Evolutionary conservation across 768 basidiomycete genomes (phyloP).

Genomic region (Hypholoma sublateritium): DNA sequence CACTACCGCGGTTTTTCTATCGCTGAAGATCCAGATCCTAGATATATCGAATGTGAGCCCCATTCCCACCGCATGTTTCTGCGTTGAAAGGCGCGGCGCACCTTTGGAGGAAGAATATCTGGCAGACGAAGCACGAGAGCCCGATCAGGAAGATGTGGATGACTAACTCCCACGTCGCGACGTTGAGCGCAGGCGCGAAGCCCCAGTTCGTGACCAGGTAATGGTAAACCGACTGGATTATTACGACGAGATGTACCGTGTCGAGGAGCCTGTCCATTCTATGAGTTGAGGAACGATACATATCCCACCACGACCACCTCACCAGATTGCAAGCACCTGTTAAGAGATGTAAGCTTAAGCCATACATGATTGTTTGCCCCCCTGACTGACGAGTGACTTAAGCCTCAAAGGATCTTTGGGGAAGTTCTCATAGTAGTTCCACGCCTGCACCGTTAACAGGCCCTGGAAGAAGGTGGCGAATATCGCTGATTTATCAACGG

Average conservation of each 20-base stretch:
- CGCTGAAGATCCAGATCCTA: constrained; percentile 12
- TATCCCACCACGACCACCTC: too few relatives aligned
- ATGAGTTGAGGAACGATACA: too few relatives aligned
- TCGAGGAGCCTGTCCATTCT: constrained; percentile 9
- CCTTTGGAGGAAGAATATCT: constrained; percentile 17
- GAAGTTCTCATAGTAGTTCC: constrained; percentile 14
- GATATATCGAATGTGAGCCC: too few relatives aligned
- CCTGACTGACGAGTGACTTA: constrained; percentile 7
- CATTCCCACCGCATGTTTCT: too few relatives aligned
- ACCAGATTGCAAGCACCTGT: background rate
- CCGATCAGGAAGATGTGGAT: constrained; percentile 18
- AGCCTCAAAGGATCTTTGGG: constrained; percentile 9
- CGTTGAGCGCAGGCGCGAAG: constrained; percentile 9
- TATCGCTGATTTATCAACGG: background rate
- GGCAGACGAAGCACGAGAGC: constrained; percentile 17
- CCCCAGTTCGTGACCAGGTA: constrained; percentile 22
- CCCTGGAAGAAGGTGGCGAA: constrained; percentile 8
- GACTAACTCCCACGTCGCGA: constrained; percentile 11
- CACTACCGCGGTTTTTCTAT: constrained; percentile 4
- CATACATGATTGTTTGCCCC: background rate
- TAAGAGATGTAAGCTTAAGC: background rate
- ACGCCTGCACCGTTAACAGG: constrained; percentile 9
- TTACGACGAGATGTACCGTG: constrained; percentile 14
- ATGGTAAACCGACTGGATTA: constrained; percentile 16
- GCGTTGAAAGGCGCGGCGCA: background rate